These are phyloP conservation scores for Linum trigynum DNA, from an alignment of 345 rosid genomes.

Conservation along the genomic window DNA sequence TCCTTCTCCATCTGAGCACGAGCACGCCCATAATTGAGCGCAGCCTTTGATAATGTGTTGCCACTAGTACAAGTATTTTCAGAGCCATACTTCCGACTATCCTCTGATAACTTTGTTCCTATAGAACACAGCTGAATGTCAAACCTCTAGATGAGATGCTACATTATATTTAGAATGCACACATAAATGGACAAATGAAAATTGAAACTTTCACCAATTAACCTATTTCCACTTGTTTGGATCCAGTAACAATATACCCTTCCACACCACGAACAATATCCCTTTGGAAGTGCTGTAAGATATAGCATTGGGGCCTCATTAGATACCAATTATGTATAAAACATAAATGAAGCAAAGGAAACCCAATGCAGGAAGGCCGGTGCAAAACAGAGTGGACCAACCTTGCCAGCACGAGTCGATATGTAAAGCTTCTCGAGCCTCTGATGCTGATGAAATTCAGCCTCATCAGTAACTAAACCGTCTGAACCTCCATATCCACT, in stretches of 20 bases:
- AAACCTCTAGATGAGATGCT: slow-evolving; percentile 5
- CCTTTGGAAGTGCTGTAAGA: slow-evolving; percentile 77
- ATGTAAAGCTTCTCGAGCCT: slow-evolving; percentile 84
- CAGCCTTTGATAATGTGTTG: slow-evolving; percentile 62
- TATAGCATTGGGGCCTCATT: slow-evolving; percentile 3
- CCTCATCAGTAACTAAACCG: slow-evolving; percentile 54
- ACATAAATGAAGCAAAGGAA: background rate
- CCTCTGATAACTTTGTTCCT: slow-evolving; percentile 85
- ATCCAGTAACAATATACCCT: slow-evolving; percentile 75
- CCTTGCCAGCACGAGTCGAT: slow-evolving; percentile 90
- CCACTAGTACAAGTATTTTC: slow-evolving; percentile 89
- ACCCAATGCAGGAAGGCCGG: slow-evolving; percentile 2
- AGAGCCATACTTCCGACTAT: slow-evolving; percentile 76
- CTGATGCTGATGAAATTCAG: slow-evolving; percentile 70
- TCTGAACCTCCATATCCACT: slow-evolving; percentile 86
- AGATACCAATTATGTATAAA: background rate
- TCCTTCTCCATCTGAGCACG: slow-evolving; percentile 86
- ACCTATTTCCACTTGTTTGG: slow-evolving; percentile 94
- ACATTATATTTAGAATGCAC: slow-evolving; percentile 3
- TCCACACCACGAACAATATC: slow-evolving; percentile 90
- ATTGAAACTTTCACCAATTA: slow-evolving; percentile 14
- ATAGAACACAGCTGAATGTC: slow-evolving; percentile 12
- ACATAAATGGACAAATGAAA: background rate
- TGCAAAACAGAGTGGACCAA: slow-evolving; percentile 16
- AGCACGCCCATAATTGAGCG: slow-evolving; percentile 52